phyloP scores from a whole-genome alignment of 768 basidiomycete genomes.

The Pulveroboletus sp. region DNA sequence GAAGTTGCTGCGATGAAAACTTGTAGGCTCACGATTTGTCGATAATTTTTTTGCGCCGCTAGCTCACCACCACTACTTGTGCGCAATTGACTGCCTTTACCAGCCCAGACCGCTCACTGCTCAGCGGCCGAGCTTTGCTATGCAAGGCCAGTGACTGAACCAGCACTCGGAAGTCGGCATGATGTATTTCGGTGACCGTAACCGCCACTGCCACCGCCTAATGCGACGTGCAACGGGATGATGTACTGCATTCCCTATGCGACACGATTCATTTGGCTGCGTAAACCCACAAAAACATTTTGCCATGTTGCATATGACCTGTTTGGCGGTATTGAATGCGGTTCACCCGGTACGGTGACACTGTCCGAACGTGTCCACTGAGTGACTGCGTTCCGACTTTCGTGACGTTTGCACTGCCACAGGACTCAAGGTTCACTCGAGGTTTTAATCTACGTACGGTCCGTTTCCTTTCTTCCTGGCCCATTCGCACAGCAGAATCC shows the following conservation, averaged over 20 bases:
- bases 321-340: conserved; percentile 7
- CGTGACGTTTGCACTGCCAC: conserved; percentile 20
- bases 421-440: conserved; percentile 25
- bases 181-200: no score
- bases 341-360: conserved; percentile 10
- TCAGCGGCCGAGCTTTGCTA: neutral
- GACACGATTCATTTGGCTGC: neutral
- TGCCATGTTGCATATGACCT: conserved; percentile 18
- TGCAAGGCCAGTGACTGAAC: no score
- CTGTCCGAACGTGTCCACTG: conserved; percentile 2
- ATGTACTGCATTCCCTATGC: neutral
- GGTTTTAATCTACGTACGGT: conserved; percentile 10
- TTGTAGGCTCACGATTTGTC: no score
- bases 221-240: neutral
- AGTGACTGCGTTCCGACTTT: conserved; percentile 2
- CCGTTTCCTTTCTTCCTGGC: neutral
- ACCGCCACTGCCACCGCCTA: neutral
- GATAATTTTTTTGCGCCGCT: no score
- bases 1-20: neutral
- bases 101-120: neutral
- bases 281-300: conserved; percentile 8
- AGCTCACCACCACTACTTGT: no score
- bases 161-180: neutral
- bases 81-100: neutral
- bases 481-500: neutral